These are phyloP conservation scores for Arthrocladium fulminans DNA, from an alignment of 2,329 filamentous ascomycete genomes.

Conservation along the genomic window DNA sequence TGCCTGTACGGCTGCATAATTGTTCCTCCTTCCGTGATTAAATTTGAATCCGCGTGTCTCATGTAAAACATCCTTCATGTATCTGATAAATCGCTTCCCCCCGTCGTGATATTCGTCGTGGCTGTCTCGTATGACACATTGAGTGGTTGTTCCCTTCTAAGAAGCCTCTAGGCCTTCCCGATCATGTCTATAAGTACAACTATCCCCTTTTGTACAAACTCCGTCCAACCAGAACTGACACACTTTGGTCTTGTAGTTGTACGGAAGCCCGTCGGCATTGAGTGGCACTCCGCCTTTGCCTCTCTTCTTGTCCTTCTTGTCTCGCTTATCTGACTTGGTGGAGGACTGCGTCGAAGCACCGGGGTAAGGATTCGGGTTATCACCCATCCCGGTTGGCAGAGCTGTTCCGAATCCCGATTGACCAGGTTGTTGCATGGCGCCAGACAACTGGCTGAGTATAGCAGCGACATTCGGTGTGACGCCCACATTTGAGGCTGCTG, in stretches of 20 bases:
- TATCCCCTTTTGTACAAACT: constrained; percentile 45
- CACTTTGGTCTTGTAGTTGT: constrained; percentile 36
- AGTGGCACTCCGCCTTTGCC: constrained; percentile 13
- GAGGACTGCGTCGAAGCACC: constrained; percentile 12
- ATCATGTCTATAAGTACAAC: constrained; percentile 33
- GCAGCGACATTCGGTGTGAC: constrained; percentile 6
- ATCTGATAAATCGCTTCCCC: too few species aligned
- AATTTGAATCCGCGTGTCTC: too few species aligned
- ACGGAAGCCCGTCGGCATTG: constrained; percentile 23
- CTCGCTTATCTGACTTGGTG: constrained; percentile 15
- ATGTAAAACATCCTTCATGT: too few species aligned
- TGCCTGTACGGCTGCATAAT: too few species aligned
- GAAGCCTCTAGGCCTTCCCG: too few species aligned
- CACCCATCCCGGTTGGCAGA: constrained; percentile 12
- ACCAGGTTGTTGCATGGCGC: neutral
- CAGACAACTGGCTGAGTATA: constrained; percentile 6
- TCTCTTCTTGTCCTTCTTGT: constrained; percentile 16
- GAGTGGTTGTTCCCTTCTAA: too few species aligned
- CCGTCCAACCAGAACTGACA: constrained; percentile 48
- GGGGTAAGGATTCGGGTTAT: constrained; percentile 16
- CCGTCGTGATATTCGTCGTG: too few species aligned
- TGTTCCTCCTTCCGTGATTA: too few species aligned
- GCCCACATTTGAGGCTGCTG: neutral
- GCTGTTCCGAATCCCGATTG: neutral
- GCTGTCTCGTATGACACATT: too few species aligned